These are phyloP conservation scores for Phytophthora nicotianae DNA, from an alignment of 352 stramenopile genomes.

Conservation along the genomic window DNA sequence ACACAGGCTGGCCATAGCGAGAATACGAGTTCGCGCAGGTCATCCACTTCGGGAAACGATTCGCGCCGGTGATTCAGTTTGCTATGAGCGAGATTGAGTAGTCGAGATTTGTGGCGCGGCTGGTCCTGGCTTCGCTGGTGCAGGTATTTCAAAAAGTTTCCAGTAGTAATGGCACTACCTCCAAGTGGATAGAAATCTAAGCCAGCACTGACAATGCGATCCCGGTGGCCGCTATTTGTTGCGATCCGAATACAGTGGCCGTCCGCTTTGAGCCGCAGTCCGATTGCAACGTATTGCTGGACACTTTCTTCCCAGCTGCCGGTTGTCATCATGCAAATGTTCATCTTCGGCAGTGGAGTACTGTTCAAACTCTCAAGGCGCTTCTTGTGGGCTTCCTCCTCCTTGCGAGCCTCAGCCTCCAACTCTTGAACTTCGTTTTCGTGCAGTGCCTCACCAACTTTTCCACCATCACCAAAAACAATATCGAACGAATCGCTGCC, in stretches of 20 bases:
- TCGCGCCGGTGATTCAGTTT: conserved; percentile 40
- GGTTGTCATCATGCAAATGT: conserved; percentile 72
- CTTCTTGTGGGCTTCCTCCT: conserved; percentile 35
- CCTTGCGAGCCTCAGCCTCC: conserved; percentile 23
- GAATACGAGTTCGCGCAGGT: conserved; percentile 59
- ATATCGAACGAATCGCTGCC: conserved; percentile 41
- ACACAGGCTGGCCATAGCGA: conserved; percentile 67
- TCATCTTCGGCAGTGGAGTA: conserved; percentile 58
- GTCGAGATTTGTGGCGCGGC: conserved; percentile 41
- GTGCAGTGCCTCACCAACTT: conserved; percentile 31
- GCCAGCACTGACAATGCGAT: conserved; percentile 60
- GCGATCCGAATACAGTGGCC: conserved; percentile 92
- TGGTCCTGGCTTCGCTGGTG: conserved; percentile 43
- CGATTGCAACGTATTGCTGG: conserved; percentile 79
- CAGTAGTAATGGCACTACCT: conserved; percentile 49
- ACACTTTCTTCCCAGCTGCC: conserved; percentile 76
- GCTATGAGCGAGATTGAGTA: conserved; percentile 37
- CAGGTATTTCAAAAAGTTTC: conserved; percentile 54
- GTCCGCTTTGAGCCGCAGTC: conserved; percentile 66
- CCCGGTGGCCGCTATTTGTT: conserved; percentile 77
- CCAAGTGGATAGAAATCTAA: conserved; percentile 78
- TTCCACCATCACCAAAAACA: conserved; percentile 32
- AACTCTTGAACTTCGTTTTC: conserved; percentile 33
- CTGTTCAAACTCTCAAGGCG: conserved; percentile 25
- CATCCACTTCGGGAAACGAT: conserved; percentile 47